Evolutionary conservation across 2,329 filamentous ascomycete species (phyloP), one percentile per base, ranked within the genome.

Genomic region (Elsinoe necatrix): DNA sequence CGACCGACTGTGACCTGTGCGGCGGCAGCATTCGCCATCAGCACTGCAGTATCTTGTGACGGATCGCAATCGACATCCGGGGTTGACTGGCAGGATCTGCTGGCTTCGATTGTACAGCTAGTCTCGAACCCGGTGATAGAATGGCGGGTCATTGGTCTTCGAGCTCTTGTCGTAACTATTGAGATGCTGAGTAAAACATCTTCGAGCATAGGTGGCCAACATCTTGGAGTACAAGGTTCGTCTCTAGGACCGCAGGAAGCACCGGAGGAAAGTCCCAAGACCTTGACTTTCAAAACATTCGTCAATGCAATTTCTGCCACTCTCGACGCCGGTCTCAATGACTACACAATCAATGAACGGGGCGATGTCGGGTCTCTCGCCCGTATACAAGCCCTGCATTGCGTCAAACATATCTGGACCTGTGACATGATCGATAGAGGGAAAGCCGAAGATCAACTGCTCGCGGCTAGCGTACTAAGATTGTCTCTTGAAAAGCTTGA

Each of bases 301-400:
- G 39, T 58, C 9, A 31, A 58, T 12, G 43, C 31, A 2, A 60
- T 75, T 6, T 59, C 71, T 4, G 27, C 35, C n/a, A 47, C 55
- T 9, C 31, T 61, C 4, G 31, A 58, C 7, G 45, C 45, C 16
- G 73, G 85, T 0, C 72, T 98, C 25, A 86, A 92, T 62, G 91
- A 98, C 67, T 97, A 97, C 66, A 95, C 89, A 0, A 91, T 89
- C 2, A 92, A 89, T 62, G 85, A 91, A 12, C 79, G 90, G 57
- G 93, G 93, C 14, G 93, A 98, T 66, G 80, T 97, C 50, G 93
- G 93, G 4, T 95, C 91, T 0, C 81, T 91, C 54, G 86, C 95
- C 3, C 81, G 93, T 2, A 75, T 92, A 4, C 86, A 91, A 68
- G 91, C 89, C 21, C 78, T 96, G 11, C 79, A 81, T 59, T 82